phyloP scores from a whole-genome alignment of 1,139 yeast genomes.

The Blastobotrys niveus region DNA sequence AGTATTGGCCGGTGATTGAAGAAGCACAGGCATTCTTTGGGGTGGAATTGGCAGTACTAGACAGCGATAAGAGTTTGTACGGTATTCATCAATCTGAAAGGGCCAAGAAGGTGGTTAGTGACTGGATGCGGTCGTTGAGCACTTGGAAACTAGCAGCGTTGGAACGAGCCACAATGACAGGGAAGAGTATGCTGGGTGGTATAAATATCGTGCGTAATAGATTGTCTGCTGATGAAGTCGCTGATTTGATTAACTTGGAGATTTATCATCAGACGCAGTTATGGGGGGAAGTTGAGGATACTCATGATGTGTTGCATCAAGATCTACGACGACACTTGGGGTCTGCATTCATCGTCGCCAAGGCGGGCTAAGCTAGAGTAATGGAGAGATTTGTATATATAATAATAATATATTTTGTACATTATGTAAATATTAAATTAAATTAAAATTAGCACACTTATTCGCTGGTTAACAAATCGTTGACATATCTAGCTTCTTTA shows the following conservation, averaged over 20 bases:
- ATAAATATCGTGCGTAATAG: slow-evolving; percentile 35
- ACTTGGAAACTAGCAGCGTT: slow-evolving; percentile 78
- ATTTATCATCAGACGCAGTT: slow-evolving; percentile 74
- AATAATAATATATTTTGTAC: not conserved
- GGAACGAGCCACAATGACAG: slow-evolving; percentile 78
- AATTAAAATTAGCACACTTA: slow-evolving; percentile 8
- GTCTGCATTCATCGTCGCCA: slow-evolving; percentile 65
- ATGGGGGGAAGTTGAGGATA: slow-evolving; percentile 99
- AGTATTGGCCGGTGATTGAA: slow-evolving; percentile 66
- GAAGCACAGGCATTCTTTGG: slow-evolving; percentile 60
- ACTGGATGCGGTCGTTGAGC: slow-evolving; percentile 60
- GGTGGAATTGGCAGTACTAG: slow-evolving; percentile 54
- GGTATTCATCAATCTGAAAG: slow-evolving; percentile 67
- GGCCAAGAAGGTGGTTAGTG: slow-evolving; percentile 55
- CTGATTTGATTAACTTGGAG: slow-evolving; percentile 75
- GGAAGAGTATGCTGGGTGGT: slow-evolving; percentile 86
- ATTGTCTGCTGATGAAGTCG: slow-evolving; percentile 59
- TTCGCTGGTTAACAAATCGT: slow-evolving; percentile 23
- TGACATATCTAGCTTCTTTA: slow-evolving; percentile 27
- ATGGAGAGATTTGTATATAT: not conserved
- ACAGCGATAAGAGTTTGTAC: slow-evolving; percentile 77
- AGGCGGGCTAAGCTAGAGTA: not conserved
- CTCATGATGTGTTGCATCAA: slow-evolving; percentile 92
- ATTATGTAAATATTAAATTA: slow-evolving; percentile 1
- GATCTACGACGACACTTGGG: slow-evolving; percentile 79